phyloP scores from a whole-genome alignment of 2,329 filamentous ascomycete species.

The Nannizzia gypsea region DNA sequence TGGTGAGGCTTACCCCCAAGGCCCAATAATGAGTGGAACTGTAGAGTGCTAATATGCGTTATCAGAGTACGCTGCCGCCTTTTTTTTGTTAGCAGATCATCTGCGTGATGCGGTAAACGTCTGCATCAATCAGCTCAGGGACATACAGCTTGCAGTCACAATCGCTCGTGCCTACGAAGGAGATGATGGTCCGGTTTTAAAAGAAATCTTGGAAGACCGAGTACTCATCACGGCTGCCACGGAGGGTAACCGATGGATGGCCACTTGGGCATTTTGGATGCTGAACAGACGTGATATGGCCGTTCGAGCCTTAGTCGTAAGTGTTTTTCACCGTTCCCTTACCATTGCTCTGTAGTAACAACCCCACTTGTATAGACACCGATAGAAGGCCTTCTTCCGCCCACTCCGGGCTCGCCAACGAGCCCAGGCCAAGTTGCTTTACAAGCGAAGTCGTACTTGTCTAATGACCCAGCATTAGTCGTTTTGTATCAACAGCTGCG shows the following conservation, averaged over 20 bases:
- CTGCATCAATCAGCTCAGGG: slow-evolving; percentile 73
- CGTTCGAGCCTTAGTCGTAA: slow-evolving; percentile 67
- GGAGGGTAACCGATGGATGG: slow-evolving; percentile 83
- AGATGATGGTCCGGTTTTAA: slow-evolving; percentile 68
- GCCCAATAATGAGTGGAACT: neutral
- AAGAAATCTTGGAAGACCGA: slow-evolving; percentile 63
- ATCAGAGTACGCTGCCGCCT: slow-evolving; percentile 85
- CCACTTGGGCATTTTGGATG: slow-evolving; percentile 94
- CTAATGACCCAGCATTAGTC: slow-evolving; percentile 81
- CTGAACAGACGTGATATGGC: slow-evolving; percentile 70
- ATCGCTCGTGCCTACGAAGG: slow-evolving; percentile 81
- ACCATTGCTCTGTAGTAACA: neutral
- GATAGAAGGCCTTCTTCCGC: slow-evolving; percentile 54
- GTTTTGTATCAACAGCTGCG: slow-evolving; percentile 79
- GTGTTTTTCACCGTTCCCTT: slow-evolving; percentile 20
- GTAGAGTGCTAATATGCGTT: slow-evolving; percentile 9
- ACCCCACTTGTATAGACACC: slow-evolving; percentile 49
- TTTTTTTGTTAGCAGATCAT: slow-evolving; percentile 82
- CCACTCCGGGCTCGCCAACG: slow-evolving; percentile 42
- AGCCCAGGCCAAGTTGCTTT: slow-evolving; percentile 48
- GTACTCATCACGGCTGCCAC: slow-evolving; percentile 65
- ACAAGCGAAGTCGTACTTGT: slow-evolving; percentile 66
- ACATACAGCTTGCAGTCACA: slow-evolving; percentile 79
- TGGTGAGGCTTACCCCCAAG: slow-evolving; percentile 41
- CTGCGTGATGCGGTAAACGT: slow-evolving; percentile 77